phyloP scores from a whole-genome alignment of 108 stramenopile genomes.

The Epithemia pelagica region DNA sequence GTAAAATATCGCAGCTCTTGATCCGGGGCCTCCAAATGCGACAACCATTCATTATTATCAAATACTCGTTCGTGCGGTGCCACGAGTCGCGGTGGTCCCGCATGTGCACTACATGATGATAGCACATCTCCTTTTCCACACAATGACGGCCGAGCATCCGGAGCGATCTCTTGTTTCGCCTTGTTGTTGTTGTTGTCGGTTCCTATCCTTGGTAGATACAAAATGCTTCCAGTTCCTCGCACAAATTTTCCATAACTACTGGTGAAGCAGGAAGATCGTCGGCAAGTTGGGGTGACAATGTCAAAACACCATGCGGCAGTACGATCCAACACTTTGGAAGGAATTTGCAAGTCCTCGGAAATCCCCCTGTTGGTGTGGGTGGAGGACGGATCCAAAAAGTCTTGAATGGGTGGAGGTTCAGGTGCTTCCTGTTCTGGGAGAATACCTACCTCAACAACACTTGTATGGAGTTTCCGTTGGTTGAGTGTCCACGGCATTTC shows the following conservation, averaged over 20 bases:
- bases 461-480: neutral
- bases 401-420: neutral
- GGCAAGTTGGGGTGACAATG: conserved; percentile 50
- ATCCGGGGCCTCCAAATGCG: conserved; percentile 1
- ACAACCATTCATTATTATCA: conserved; percentile 36
- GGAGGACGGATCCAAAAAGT: conserved; percentile 5
- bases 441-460: neutral
- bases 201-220: conserved; percentile 49
- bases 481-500: neutral
- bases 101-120: no score
- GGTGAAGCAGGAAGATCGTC: conserved; percentile 70
- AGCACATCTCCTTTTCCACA: no score
- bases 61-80: conserved; percentile 49
- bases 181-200: conserved; percentile 3
- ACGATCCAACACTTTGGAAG: conserved; percentile 38
- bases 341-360: conserved; percentile 24
- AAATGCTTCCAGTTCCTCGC: conserved; percentile 79
- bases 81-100: neutral
- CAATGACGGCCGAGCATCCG: neutral
- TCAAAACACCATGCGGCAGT: conserved; percentile 86
- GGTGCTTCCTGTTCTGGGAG: no score
- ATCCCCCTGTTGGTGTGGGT: neutral
- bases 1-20: conserved; percentile 64
- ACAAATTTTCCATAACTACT: conserved; percentile 76
- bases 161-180: neutral